Evolutionary conservation across 2,329 filamentous ascomycete species (phyloP), one percentile per base, ranked within the genome.

Genomic region (Aureobasidium sp.): DNA sequence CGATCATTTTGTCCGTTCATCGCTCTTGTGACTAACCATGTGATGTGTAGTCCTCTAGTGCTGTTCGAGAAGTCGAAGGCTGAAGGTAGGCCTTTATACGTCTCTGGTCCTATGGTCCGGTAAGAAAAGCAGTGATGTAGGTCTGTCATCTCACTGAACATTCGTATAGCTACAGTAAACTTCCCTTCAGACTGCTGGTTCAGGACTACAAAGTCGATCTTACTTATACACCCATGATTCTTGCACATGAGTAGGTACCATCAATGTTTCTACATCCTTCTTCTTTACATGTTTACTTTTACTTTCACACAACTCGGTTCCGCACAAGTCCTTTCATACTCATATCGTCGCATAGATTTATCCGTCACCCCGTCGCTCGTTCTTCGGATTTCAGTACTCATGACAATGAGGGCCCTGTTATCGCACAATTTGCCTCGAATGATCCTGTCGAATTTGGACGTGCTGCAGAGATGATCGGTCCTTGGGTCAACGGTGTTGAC

Each of bases 141-240:
- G 16, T 45, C 34, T 25, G 9, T 30, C 14, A 29, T 47, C 9
- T 29, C 14, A n/a, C 49, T 45, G 21, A 11, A 50, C 21, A 11
- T 27, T 16, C 11, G 10, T n/a, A 47, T 61, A 72, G 68, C 59
- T 71, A 68, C 61, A 67, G 64, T 36, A 68, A 87, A 81, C 80
- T 89, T 45, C 86, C 87, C 49, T 89, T 90, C 69, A 82, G 87
- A 51, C 82, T 88, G 66, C 85, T 86, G 0, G 83, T 86, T 3
- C 79, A 84, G 64, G 77, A 82, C 50, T 89, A 87, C 70, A 83
- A 82, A 50, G 82, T 82, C 16, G 86, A 89, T 70, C 71, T 89
- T 7, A 85, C 82, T 66, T 89, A 86, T 82, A 88, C 86, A 2
- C 87, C 87, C 47, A 89, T 89, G 87, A 78, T 79, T 61, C 68